Percentiles rank a stretch among this genome's conserved stretches.
These are phyloP conservation scores for Imleria badia DNA, from an alignment of 768 basidiomycete species.

Conservation along the genomic window DNA sequence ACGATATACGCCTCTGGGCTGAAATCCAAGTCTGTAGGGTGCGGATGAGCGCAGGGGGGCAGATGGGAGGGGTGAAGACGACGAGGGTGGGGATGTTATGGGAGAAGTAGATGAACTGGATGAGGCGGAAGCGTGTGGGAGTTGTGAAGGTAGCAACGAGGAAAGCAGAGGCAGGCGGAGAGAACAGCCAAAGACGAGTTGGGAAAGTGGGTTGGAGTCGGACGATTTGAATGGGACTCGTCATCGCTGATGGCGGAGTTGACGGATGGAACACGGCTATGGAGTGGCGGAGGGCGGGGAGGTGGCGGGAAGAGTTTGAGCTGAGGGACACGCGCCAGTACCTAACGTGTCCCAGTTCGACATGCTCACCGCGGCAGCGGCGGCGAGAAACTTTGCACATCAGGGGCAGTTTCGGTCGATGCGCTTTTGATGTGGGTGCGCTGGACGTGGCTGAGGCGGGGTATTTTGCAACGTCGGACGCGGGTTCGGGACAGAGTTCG, in stretches of 20 bases:
- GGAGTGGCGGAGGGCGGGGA: conserved; percentile 27
- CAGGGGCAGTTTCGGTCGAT: conserved; percentile 23
- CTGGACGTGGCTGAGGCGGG: conserved; percentile 17
- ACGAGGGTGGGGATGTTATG: conserved; percentile 23
- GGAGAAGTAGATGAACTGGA: conserved; percentile 21
- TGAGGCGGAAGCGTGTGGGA: conserved; percentile 1
- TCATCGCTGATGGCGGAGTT: conserved; percentile 20
- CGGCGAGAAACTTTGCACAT: conserved; percentile 23
- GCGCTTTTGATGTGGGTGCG: conserved; percentile 12
- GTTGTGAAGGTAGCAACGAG: conserved; percentile 11
- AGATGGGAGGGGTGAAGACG: conserved; percentile 25
- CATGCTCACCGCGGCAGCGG: conserved; percentile 25
- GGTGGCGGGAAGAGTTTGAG: conserved; percentile 21
- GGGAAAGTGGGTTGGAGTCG: conserved; percentile 14
- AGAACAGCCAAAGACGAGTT: background rate
- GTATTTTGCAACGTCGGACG: conserved; percentile 22
- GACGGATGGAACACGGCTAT: conserved; percentile 35
- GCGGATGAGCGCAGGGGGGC: conserved; percentile 36
- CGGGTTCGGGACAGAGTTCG: conserved; percentile 5
- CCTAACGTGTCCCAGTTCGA: conserved; percentile 27
- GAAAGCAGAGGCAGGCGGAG: conserved; percentile 5
- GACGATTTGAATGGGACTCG: background rate
- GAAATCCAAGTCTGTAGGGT: conserved; percentile 89
- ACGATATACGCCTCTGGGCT: conserved; percentile 82
- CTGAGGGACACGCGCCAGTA: conserved; percentile 8